phyloP scores from a whole-genome alignment of 352 stramenopile species.

The Pythium insidiosum region DNA sequence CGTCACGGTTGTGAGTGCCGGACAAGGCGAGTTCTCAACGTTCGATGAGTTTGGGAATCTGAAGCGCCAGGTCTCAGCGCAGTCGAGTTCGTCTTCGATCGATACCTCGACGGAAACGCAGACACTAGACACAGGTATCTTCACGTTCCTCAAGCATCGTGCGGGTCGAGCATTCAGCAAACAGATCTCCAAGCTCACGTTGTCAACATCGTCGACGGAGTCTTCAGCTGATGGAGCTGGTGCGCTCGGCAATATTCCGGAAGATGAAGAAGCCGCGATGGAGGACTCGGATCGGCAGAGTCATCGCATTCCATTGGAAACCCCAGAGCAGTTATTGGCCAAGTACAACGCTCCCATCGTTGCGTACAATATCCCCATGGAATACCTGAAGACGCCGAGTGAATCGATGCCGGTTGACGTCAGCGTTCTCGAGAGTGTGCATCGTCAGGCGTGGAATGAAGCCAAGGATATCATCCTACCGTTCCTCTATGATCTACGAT shows the following conservation, averaged over 20 bases:
- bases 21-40: conserved; percentile 49
- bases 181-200: conserved; percentile 33
- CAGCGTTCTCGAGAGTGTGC: conserved; percentile 40
- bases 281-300: conserved; percentile 9
- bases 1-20: conserved; percentile 39
- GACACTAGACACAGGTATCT: conserved; percentile 61
- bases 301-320: conserved; percentile 16
- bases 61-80: conserved; percentile 33
- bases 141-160: conserved; percentile 69
- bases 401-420: conserved; percentile 16
- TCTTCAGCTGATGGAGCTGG: neutral
- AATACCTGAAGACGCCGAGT: conserved; percentile 43
- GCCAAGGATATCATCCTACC: conserved; percentile 39
- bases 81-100: conserved; percentile 1
- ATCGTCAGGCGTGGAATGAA: conserved; percentile 36
- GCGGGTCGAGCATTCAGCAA: conserved; percentile 57
- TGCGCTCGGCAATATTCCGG: conserved; percentile 29
- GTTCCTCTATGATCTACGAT: conserved; percentile 44
- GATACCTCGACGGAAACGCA: neutral
- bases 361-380: conserved; percentile 38
- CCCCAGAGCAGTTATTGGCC: conserved; percentile 36
- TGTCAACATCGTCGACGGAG: conserved; percentile 4
- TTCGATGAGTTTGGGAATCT: conserved; percentile 82
- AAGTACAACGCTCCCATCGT: conserved; percentile 41
- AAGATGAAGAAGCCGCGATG: conserved; percentile 34